These are phyloP conservation scores for Botrytis aclada DNA, from an alignment of 2,329 filamentous ascomycete species.

Conservation along the genomic window DNA sequence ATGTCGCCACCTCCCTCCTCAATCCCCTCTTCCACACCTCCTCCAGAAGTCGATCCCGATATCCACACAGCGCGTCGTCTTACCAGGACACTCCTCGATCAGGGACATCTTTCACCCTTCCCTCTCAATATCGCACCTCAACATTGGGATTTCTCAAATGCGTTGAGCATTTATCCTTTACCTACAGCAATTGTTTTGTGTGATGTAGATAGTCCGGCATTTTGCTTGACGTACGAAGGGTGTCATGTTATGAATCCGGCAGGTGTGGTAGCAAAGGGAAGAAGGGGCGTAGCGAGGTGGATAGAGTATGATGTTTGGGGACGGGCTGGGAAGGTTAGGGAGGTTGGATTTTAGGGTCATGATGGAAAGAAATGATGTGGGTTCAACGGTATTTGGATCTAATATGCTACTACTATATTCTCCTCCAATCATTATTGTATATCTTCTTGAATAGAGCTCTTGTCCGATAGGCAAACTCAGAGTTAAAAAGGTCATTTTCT, in stretches of 20 bases:
- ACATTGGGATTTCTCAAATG: slow-evolving; percentile 80
- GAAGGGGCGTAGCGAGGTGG: slow-evolving; percentile 72
- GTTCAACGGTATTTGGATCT: neutral
- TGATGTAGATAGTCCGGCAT: slow-evolving; percentile 77
- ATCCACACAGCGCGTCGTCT: slow-evolving; percentile 66
- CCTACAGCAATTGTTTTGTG: slow-evolving; percentile 81
- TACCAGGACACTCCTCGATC: slow-evolving; percentile 88
- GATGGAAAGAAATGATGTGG: neutral
- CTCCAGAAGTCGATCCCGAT: slow-evolving; percentile 41
- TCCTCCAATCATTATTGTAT: neutral
- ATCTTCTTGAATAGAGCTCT: neutral
- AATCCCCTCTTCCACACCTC: neutral
- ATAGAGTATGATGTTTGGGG: slow-evolving; percentile 71
- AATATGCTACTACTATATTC: neutral
- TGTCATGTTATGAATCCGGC: slow-evolving; percentile 96
- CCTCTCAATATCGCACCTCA: slow-evolving; percentile 74
- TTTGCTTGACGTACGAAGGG: slow-evolving; percentile 87
- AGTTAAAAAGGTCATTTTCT: neutral
- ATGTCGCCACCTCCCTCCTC: slow-evolving; percentile 9
- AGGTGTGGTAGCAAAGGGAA: slow-evolving; percentile 65
- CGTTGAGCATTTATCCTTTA: slow-evolving; percentile 81
- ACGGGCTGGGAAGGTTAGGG: slow-evolving; percentile 34
- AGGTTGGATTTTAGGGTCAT: slow-evolving; percentile 31
- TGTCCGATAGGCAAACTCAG: neutral
- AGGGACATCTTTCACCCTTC: slow-evolving; percentile 86